A percentile compares a stretch with the other conserved stretches of the same genome.
These are phyloP conservation scores for Arthrinium puccinioides DNA, from an alignment of 2,329 filamentous ascomycete genomes.

Conservation along the genomic window DNA sequence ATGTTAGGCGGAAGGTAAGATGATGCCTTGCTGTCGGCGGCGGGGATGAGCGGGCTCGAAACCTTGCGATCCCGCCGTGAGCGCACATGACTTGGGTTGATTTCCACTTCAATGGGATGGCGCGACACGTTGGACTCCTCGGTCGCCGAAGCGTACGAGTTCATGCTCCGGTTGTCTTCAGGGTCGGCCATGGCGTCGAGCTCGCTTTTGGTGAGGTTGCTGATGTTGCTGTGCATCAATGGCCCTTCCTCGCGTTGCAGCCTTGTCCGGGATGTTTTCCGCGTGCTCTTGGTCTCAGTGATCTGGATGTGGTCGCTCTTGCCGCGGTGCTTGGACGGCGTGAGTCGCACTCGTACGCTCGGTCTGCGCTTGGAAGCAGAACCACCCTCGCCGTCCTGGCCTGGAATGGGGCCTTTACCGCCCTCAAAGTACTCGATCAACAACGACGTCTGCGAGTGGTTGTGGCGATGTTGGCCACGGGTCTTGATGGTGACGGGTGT, in stretches of 20 bases:
- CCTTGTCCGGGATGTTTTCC: conserved; percentile 54
- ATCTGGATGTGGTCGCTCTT: conserved; percentile 77
- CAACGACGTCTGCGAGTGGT: conserved; percentile 76
- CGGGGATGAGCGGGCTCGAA: conserved; percentile 61
- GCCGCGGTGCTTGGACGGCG: conserved; percentile 61
- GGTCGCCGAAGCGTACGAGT: conserved; percentile 70
- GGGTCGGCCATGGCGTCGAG: conserved; percentile 38
- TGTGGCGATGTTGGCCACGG: conserved; percentile 49
- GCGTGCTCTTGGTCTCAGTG: conserved; percentile 64
- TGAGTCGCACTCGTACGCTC: conserved; percentile 73
- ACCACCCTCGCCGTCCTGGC: conserved; percentile 45
- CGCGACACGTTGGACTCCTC: conserved; percentile 72
- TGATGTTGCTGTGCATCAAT: conserved; percentile 29
- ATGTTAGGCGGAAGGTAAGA: conserved; percentile 58
- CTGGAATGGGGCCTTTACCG: conserved; percentile 48
- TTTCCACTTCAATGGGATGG: conserved; percentile 84
- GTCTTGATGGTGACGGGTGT: conserved; percentile 90
- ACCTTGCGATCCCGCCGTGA: conserved; percentile 49
- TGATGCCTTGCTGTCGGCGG: conserved; percentile 46
- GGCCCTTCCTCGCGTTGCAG: conserved; percentile 26
- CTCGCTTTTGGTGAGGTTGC: conserved; percentile 47
- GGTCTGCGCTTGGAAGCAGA: conserved; percentile 59
- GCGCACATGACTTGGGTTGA: conserved; percentile 52
- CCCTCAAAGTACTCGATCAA: conserved; percentile 94
- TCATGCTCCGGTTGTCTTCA: conserved; percentile 60